Evolutionary conservation across 257 asterid species (phyloP).

Genomic region (Solanum tarijense): DNA sequence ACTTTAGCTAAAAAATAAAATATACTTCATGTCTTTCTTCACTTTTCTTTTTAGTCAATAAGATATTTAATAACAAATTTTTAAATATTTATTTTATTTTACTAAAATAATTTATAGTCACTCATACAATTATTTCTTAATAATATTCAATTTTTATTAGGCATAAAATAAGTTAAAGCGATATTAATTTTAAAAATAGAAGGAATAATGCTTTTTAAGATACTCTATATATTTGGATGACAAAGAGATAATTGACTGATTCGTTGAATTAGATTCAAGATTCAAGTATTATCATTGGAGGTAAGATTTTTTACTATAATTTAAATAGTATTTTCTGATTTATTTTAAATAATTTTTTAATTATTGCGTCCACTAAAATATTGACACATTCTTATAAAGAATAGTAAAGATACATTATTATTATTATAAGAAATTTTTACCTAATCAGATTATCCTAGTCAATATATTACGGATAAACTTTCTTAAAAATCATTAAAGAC

Average conservation of each 20-base stretch:
- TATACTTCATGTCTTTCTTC: too few species aligned
- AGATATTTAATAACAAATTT: too few species aligned
- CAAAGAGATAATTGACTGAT: background rate
- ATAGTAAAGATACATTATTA: too few species aligned
- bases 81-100: too few species aligned
- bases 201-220: background rate
- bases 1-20: too few species aligned
- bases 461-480: background rate
- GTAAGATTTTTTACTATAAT: background rate
- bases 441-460: background rate
- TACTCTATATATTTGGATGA: background rate
- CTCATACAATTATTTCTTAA: too few species aligned
- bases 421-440: background rate
- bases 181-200: background rate
- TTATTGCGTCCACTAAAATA: background rate
- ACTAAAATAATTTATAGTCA: too few species aligned
- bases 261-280: background rate
- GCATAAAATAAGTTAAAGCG: background rate
- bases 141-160: background rate
- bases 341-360: background rate
- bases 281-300: background rate
- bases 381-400: background rate
- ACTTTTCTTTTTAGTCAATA: too few species aligned
- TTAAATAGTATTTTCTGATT: background rate
- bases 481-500: too few species aligned